Evolutionary conservation across 192 early-diverging fungal species (phyloP), one percentile per base, ranked within the genome.

Genomic region (Funneliformis geosporum): DNA sequence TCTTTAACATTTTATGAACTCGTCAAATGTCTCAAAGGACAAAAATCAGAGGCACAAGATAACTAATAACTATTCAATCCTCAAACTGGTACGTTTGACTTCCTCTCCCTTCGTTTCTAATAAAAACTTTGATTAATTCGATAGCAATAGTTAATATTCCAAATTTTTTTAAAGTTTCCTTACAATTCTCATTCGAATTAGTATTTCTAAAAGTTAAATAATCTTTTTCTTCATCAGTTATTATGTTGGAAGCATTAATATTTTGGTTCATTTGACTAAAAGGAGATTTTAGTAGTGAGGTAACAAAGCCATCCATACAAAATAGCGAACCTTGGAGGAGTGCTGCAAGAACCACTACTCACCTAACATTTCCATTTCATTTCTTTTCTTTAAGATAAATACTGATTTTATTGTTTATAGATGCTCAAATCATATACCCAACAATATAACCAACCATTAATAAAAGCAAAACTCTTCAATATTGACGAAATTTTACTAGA

Each of bases 161-260:
- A 44, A 73, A 73, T 73, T 73, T 73, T 46, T 73, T 73, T 50
- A 73, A 73, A 40, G 70, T 73, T 44, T 73, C 70, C 27, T 73
- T 73, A 73, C 70, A 73, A 46, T 73, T 42, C 43, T 73, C 70
- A 21, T 73, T 73, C 39, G 70, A 73, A 42, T 73, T 43, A 2
- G 70, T 73, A 6, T 42, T 43, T 28, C 47, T 73, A 43, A 47
- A n/a, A 73, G n/a, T 73, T 46, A 73, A 4, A 50, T 73, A 46
- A 46, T 73, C 70, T 73, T 73, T 73, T 73, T 73, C 47, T 73
- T 73, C 16, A 44, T 44, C 4, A 8, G 43, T 4, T 21, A 73
- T 73, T 40, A n/a, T 43, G 12, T 73, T 43, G 0, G 70, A 5
- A 21, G 44, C 47, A 50, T 73, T 73, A 50, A 73, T 73, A 16